Conservation (phyloP, 208 protist species). For the Crithidia thermophila region DNA sequence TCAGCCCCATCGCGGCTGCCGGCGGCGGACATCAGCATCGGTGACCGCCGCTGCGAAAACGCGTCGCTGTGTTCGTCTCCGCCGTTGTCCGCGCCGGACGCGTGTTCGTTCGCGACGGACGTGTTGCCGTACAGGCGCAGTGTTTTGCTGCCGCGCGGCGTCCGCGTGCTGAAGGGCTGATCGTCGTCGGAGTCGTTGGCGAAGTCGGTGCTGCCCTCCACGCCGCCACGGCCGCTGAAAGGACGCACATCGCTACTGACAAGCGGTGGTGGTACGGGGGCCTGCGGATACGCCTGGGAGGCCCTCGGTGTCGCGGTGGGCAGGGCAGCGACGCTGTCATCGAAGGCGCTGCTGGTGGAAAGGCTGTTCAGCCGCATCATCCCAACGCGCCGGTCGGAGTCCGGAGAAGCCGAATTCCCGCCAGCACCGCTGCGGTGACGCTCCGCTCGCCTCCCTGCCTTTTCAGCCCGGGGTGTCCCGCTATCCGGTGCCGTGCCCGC, state of each 20-base stretch:
- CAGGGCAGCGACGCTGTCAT: not conserved
- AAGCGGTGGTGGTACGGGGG: not conserved
- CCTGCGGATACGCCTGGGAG: not conserved
- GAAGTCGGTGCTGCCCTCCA: not conserved
- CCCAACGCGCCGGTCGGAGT: no score
- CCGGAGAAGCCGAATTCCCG: no score
- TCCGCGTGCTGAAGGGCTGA: not conserved
- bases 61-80: not conserved
- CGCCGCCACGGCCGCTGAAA: no score
- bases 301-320: not conserved
- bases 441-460: no score
- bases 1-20: not conserved
- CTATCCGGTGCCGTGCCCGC: no score
- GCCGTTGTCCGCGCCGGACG: not conserved
- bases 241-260: not conserved
- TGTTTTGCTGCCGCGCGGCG: constrained; percentile 6
- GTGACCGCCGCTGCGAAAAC: not conserved
- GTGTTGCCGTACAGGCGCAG: no score
- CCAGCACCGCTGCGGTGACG: no score
- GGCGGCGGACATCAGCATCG: not conserved
- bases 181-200: not conserved
- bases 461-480: no score
- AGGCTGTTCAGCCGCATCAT: no score
- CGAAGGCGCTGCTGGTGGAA: not conserved
- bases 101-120: not conserved